These are phyloP conservation scores for Colletotrichum somersetense DNA, from an alignment of 2,329 filamentous ascomycete genomes.

Conservation along the genomic window DNA sequence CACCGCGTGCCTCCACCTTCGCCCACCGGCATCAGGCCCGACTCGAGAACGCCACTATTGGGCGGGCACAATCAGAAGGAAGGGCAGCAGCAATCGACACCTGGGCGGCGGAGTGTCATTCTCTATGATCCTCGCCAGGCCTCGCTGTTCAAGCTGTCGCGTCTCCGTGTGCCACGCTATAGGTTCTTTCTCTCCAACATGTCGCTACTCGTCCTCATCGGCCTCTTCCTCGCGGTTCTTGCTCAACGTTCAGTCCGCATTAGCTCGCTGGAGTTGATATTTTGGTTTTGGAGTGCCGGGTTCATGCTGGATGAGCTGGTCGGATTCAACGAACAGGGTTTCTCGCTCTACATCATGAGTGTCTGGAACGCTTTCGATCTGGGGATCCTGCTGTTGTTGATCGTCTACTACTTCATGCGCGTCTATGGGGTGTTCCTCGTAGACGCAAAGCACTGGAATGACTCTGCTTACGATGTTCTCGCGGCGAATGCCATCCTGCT, in stretches of 20 bases:
- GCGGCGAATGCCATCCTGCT: constrained; percentile 91
- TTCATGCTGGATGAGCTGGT: constrained; percentile 98
- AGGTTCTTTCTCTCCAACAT: constrained; percentile 90
- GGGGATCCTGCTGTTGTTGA: constrained; percentile 86
- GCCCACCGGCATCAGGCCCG: constrained; percentile 50
- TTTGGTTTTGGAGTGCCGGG: constrained; percentile 98
- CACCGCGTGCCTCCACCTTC: constrained; percentile 70
- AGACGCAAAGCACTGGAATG: constrained; percentile 79
- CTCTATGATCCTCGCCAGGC: constrained; percentile 92
- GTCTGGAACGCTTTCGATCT: constrained; percentile 98
- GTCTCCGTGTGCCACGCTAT: constrained; percentile 91
- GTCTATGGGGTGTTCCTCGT: constrained; percentile 88
- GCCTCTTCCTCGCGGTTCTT: constrained; percentile 87
- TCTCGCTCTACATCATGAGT: constrained; percentile 96
- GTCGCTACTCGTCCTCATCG: constrained; percentile 87
- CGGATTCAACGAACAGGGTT: constrained; percentile 96
- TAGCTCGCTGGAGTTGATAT: constrained; percentile 85
- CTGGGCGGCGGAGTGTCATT: constrained; percentile 79
- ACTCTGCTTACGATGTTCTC: constrained; percentile 93
- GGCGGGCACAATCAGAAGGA: constrained; percentile 52
- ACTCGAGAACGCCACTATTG: constrained; percentile 66
- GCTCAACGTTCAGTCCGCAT: constrained; percentile 81
- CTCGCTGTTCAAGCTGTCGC: constrained; percentile 90
- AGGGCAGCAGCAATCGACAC: constrained; percentile 47
- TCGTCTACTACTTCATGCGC: constrained; percentile 90